A percentile compares a stretch with the other conserved stretches of the same genome.
phyloP scores from a whole-genome alignment of 1,284 basidiomycete species.

The Cryptococcus sp. region DNA sequence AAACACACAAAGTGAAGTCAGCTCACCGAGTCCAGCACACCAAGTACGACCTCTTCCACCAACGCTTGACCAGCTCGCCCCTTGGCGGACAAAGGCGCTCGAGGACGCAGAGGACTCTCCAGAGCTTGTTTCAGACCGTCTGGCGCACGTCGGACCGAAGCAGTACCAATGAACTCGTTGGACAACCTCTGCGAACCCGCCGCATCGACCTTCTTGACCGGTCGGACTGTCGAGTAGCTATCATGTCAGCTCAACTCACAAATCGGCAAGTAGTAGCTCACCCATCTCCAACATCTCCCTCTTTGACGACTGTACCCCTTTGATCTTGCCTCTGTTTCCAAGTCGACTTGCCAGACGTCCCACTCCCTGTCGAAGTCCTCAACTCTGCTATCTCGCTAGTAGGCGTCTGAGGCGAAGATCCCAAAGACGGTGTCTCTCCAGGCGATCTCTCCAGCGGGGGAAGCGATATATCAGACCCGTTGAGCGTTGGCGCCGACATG shows the following conservation, averaged over 20 bases:
- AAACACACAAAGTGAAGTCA: not conserved
- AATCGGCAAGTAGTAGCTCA: conserved; percentile 18
- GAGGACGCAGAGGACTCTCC: conserved; percentile 14
- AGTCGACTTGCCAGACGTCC: conserved; percentile 24
- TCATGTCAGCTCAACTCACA: not conserved
- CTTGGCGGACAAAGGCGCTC: conserved; percentile 16
- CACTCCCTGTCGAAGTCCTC: conserved; percentile 22
- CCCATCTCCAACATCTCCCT: conserved; percentile 76
- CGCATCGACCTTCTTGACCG: conserved; percentile 83
- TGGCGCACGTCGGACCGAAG: conserved; percentile 16
- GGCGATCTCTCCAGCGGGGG: conserved; percentile 24
- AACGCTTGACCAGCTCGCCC: conserved; percentile 64
- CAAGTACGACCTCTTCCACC: conserved; percentile 73
- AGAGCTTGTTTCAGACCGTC: conserved; percentile 11
- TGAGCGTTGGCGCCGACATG: not conserved
- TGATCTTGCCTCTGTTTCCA: conserved; percentile 62
- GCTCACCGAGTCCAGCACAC: conserved; percentile 64
- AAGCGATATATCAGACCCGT: conserved; percentile 26
- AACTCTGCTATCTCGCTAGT: conserved; percentile 18
- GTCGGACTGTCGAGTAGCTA: conserved; percentile 75
- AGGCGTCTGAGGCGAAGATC: conserved; percentile 24
- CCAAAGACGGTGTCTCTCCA: conserved; percentile 10
- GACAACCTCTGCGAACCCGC: conserved; percentile 70
- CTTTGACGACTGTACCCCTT: conserved; percentile 68
- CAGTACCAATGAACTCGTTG: conserved; percentile 65